Base-by-base conservation (phyloP, 106 monocot species). In the Iris macrosiphon region DNA sequence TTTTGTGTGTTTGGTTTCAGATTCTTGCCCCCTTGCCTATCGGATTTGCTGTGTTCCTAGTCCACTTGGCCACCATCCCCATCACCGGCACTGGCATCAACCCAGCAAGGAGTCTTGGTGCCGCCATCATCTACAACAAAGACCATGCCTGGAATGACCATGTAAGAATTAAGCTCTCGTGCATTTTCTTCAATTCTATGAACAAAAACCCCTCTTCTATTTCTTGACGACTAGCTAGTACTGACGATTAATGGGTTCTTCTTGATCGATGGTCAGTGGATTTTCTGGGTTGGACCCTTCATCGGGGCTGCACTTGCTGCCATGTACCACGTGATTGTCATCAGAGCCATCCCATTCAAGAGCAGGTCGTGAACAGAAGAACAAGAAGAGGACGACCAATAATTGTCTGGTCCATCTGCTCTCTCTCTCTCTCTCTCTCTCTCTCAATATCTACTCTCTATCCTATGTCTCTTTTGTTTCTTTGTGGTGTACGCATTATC, bases 41-140 rank as follows among this genome's bases (percentile, higher is more conserved):
- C 55, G 76, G 76, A 35, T 77, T 77, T 33, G 76, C 76, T 12
- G 76, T 77, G 8, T 77, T 77, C 71, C 65, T 77, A 22, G 76
- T 77, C 27, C 76, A 77, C 52, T 35, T 77, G 53, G 76, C 76
- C 19, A 77, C 76, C 30, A 77, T 77, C 47, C 76, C 76, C 38
- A 76, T 76, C 70, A 76, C 75, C 30, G 75, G 75, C 35, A 75
- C 75, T 7, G 75, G 75, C 47, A 76, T 76, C 46, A 76, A 76
- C 59, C 76, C 76, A 16, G 76, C 76, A 27, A 76, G 76, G 31
- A 76, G 76, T 31, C 51, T 76, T 52, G 76, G 76, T 0, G 70
- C 76, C 22, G 76, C 76, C 59, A 76, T 76, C 64, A 76, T 76
- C 64, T 76, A 52, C 76, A 76, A 76, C 76, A 65, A 40, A 52